phyloP scores from a whole-genome alignment of 1,284 basidiomycete species.

The Cryptococcus wingfieldii region DNA sequence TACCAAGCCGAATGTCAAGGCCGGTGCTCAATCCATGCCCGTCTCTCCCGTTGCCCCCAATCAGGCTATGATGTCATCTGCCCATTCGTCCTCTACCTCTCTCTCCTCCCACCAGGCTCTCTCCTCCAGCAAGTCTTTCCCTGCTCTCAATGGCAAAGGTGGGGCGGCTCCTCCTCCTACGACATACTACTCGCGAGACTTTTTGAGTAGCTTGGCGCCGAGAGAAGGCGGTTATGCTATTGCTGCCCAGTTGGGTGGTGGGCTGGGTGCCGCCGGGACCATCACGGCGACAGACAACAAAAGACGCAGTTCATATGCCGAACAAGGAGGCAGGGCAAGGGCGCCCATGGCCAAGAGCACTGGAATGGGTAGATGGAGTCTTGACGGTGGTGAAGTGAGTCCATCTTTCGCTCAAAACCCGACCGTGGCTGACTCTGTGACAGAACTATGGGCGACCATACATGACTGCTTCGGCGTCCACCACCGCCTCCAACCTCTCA shows the following conservation, averaged over 20 bases:
- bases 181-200: conserved; percentile 42
- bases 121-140: conserved; percentile 31
- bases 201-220: conserved; percentile 39
- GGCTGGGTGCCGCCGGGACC: conserved; percentile 18
- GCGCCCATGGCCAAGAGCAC: conserved; percentile 37
- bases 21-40: conserved; percentile 12
- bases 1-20: conserved; percentile 5
- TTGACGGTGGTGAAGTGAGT: conserved; percentile 40
- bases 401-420: not conserved
- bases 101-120: conserved; percentile 30
- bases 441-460: conserved; percentile 26
- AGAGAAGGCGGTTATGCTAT: conserved; percentile 49
- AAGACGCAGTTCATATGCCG: conserved; percentile 19
- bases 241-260: conserved; percentile 40
- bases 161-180: conserved; percentile 13
- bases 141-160: conserved; percentile 3
- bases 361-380: conserved; percentile 43
- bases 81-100: conserved; percentile 40
- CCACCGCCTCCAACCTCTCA: conserved; percentile 31
- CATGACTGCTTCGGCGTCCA: conserved; percentile 27
- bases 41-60: conserved; percentile 13
- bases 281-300: conserved; percentile 25
- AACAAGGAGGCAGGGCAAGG: conserved; percentile 16
- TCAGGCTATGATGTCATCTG: conserved; percentile 24
- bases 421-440: not conserved